Percentiles rank a stretch among this genome's conserved stretches.
Conservation (phyloP, 257 asterid species). For the Pogostemon cablin region DNA sequence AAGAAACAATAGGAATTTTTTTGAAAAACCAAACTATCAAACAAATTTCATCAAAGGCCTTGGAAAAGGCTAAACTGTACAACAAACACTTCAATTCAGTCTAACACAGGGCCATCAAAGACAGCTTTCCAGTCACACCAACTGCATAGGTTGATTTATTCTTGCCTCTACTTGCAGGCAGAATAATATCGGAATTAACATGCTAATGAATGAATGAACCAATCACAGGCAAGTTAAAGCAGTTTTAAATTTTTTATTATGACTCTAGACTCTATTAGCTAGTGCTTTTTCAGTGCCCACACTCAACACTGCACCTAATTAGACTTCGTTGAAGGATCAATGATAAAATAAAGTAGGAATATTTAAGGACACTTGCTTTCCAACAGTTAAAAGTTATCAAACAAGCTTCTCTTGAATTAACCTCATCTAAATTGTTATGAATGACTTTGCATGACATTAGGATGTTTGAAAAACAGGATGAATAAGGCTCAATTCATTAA, state of each 20-base stretch:
- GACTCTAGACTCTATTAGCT: not conserved
- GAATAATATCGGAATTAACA: conserved; percentile 2
- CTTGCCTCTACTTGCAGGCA: conserved; percentile 21
- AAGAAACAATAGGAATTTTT: conserved; percentile 6
- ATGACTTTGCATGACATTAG: not conserved
- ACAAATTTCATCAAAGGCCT: conserved; percentile 11
- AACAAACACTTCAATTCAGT: conserved; percentile 19
- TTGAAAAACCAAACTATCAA: not conserved
- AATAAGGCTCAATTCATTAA: not conserved
- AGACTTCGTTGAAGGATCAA: conserved; percentile 12
- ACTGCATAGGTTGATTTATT: conserved; percentile 12
- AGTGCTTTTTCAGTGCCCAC: conserved; percentile 13
- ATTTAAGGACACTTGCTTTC: conserved; percentile 8
- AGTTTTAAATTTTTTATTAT: not conserved
- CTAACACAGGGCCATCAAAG: conserved; percentile 20
- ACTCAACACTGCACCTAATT: not conserved
- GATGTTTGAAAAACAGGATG: not conserved
- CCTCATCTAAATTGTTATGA: not conserved
- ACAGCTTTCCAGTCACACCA: conserved; percentile 25
- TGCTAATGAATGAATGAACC: not conserved
- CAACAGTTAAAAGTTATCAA: not conserved
- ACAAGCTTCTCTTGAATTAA: not conserved
- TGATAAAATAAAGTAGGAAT: conserved; percentile 1
- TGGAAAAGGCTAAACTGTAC: conserved; percentile 19
- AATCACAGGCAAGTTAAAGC: conserved; percentile 24